Percentiles rank a stretch among this genome's conserved stretches.
Conservation (phyloP, 192 early-diverging fungal species). For the Coemansia sp. region DNA sequence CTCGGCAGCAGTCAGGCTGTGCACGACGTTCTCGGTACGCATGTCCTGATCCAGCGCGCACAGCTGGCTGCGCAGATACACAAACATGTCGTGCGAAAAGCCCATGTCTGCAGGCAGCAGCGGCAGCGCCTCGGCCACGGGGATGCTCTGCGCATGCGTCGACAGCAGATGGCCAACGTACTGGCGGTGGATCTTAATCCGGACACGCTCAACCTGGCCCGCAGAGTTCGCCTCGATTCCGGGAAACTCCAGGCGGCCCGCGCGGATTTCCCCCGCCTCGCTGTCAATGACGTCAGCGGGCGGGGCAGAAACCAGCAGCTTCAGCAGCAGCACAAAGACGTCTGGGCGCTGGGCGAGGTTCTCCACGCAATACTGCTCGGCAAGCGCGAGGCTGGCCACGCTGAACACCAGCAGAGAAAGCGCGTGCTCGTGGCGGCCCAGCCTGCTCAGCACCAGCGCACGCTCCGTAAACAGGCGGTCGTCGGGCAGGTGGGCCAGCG, state of each 20-base stretch:
- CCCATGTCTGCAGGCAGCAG: conserved; percentile 49
- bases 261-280: conserved; percentile 23
- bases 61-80: conserved; percentile 56
- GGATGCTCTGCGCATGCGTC: conserved; percentile 29
- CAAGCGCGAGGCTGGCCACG: conserved; percentile 55
- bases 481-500: conserved; percentile 71
- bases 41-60: conserved; percentile 44
- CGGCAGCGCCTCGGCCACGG: conserved; percentile 29
- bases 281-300: conserved; percentile 27
- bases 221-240: not conserved
- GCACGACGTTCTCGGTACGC: conserved; percentile 33
- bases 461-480: conserved; percentile 83
- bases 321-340: conserved; percentile 42
- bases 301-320: conserved; percentile 30
- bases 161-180: conserved; percentile 44
- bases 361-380: conserved; percentile 65
- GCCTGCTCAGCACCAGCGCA: conserved; percentile 72
- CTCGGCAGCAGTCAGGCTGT: conserved; percentile 34
- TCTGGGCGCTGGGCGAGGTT: conserved; percentile 25
- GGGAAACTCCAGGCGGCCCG: not conserved
- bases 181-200: conserved; percentile 26
- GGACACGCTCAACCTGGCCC: conserved; percentile 10
- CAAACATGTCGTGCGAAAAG: conserved; percentile 45
- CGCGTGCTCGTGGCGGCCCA: conserved; percentile 86
- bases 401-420: conserved; percentile 80